Percentiles rank a stretch among this genome's conserved stretches.
phyloP scores from a whole-genome alignment of 164 flowering plant genomes.

The Aristolochia contorta region DNA sequence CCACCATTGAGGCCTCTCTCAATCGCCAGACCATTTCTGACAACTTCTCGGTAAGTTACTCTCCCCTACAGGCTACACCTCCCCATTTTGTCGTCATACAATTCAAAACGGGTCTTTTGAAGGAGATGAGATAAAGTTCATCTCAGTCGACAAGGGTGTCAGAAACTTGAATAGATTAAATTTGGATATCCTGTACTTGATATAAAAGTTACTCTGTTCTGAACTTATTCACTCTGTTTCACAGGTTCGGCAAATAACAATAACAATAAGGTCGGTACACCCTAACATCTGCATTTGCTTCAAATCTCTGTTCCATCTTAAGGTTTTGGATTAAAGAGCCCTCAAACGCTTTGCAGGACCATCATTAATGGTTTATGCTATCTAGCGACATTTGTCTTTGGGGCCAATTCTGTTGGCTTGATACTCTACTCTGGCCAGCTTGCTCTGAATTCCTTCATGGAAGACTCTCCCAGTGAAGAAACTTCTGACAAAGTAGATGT shows the following conservation, averaged over 20 bases:
- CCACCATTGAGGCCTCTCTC: slow-evolving; percentile 67
- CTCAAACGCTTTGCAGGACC: slow-evolving; percentile 46
- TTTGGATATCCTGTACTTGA: too few relatives aligned
- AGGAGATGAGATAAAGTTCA: too few relatives aligned
- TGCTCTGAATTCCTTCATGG: slow-evolving; percentile 56
- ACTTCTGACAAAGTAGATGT: slow-evolving; percentile 16
- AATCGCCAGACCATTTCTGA: slow-evolving; percentile 75
- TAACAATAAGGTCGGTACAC: slow-evolving; percentile 64
- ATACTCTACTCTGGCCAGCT: slow-evolving; percentile 81
- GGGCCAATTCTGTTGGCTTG: slow-evolving; percentile 65
- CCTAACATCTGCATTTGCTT: background rate
- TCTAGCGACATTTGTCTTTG: slow-evolving; percentile 92
- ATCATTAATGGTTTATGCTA: slow-evolving; percentile 84
- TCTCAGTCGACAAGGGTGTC: too few relatives aligned
- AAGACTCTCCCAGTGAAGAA: slow-evolving; percentile 22
- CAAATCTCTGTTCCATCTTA: background rate
- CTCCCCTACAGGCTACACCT: background rate
- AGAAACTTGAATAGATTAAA: too few relatives aligned
- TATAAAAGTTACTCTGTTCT: too few relatives aligned
- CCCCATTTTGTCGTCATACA: too few relatives aligned
- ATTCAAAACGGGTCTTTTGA: too few relatives aligned
- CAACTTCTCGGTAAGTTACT: slow-evolving; percentile 58
- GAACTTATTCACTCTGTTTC: slow-evolving; percentile 12
- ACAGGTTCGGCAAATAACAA: slow-evolving; percentile 93
- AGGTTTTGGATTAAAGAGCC: too few relatives aligned